Evolutionary conservation across 768 basidiomycete species (phyloP).

Genomic region (Collybia nuda): DNA sequence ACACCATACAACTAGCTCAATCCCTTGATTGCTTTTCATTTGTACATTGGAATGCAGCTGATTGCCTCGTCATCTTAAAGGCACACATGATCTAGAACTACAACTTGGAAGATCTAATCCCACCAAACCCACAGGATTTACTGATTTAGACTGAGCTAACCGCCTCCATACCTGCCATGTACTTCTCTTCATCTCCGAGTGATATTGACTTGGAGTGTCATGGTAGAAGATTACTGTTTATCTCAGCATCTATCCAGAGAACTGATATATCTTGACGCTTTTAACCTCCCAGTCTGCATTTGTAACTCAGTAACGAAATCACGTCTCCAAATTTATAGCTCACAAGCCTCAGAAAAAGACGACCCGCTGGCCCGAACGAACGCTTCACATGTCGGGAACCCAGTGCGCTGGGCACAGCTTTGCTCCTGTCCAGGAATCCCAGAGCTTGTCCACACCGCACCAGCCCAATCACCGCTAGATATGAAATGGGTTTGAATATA

Average conservation of each 20-base stretch:
- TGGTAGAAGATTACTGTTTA: too few relatives aligned
- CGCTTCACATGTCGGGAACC: constrained; percentile 75
- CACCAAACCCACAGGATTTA: too few relatives aligned
- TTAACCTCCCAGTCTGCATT: constrained; percentile 78
- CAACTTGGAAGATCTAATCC: too few relatives aligned
- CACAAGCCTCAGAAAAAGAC: constrained; percentile 76
- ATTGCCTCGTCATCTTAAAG: too few relatives aligned
- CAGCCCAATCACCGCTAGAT: constrained; percentile 86
- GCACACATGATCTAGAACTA: too few relatives aligned
- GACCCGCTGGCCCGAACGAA: constrained; percentile 75
- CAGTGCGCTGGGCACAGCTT: constrained; percentile 84
- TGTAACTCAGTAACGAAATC: constrained; percentile 1
- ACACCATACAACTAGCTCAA: too few relatives aligned
- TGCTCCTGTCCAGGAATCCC: constrained; percentile 84
- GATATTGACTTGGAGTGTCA: too few relatives aligned
- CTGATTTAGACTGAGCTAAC: too few relatives aligned
- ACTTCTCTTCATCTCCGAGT: too few relatives aligned
- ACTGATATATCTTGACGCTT: constrained; percentile 72
- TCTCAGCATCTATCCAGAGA: constrained; percentile 4
- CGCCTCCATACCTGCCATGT: too few relatives aligned
- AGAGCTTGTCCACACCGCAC: constrained; percentile 66
- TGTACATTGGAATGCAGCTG: too few relatives aligned
- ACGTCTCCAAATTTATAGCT: constrained; percentile 29
- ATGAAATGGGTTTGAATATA: constrained; percentile 1
- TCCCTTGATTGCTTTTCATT: too few relatives aligned